phyloP scores from a whole-genome alignment of 202 grass and related monocot genomes.

The Setaria italica region DNA sequence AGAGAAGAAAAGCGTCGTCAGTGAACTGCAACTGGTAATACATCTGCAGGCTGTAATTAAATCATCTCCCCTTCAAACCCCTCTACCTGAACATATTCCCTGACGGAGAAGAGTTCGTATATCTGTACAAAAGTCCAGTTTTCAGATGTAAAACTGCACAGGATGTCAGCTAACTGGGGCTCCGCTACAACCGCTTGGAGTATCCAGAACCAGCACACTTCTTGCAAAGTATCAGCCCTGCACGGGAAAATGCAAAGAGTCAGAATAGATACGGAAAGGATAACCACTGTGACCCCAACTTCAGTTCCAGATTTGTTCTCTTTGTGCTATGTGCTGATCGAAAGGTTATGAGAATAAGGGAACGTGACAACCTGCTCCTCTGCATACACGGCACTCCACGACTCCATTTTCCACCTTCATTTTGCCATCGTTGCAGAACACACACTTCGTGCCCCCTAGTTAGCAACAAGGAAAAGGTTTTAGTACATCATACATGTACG shows the following conservation, averaged over 20 bases:
- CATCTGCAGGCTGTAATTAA: neutral
- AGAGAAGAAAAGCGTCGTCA: neutral
- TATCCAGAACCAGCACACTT: constrained; percentile 92
- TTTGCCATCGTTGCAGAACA: constrained; percentile 88
- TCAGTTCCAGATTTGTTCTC: neutral
- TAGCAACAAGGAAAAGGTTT: constrained; percentile 16
- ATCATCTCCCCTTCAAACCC: neutral
- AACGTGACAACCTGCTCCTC: constrained; percentile 77
- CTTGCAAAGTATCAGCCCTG: constrained; percentile 92
- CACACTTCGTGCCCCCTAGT: constrained; percentile 86
- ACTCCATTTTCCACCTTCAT: constrained; percentile 81
- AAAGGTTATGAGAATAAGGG: constrained; percentile 5
- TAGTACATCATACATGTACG: neutral
- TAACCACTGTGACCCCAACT: neutral
- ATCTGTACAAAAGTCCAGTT: constrained; percentile 24
- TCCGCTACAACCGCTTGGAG: constrained; percentile 72
- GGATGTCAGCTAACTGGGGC: neutral
- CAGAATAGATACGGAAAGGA: neutral
- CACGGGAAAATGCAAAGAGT: constrained; percentile 41
- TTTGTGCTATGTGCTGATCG: neutral
- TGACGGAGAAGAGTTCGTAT: neutral
- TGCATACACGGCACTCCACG: constrained; percentile 86
- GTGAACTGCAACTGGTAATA: neutral
- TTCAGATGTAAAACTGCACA: constrained; percentile 23
- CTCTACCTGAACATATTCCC: neutral